Evolutionary conservation across 1,284 basidiomycete species (phyloP), one percentile per base, ranked within the genome.

Genomic region (Pseudomicrostroma phylloplanum): DNA sequence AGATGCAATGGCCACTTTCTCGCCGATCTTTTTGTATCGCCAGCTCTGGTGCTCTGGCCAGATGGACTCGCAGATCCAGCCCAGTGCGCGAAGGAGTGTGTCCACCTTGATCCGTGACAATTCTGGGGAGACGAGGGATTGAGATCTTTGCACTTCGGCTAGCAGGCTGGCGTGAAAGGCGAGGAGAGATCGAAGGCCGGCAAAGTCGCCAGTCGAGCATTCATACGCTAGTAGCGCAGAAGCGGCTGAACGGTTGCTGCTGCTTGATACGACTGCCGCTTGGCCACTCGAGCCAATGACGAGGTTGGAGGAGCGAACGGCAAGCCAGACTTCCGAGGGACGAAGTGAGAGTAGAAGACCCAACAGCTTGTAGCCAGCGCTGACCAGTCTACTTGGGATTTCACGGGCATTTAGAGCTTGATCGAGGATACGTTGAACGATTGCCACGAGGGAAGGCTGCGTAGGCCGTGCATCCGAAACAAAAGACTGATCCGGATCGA

Each of bases 1-100:
- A 62, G 83, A 82, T 12, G 87, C 88, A 57, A 92, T 88, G 80
- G 90, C 88, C 73, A 91, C 91, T 42, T 88, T 83, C 70, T 92
- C 88, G 7, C 87, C 86, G 9, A 91, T 80, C 63, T 86, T 86
- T 1, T 82, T 81, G 69, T 91, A 93, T 73, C 88, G 87, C 91
- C 91, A 92, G 6, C 85, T 84, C 56, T 86, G 80, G 74, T 91
- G 87, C 69, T 89, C 88, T 0, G 88, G 84, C 91, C 91, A 93
- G 36, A 93, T 86, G 76, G 90, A 88, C 23, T 87, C 86, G 70
- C 90, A 88, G 9, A 92, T 83, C 72, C 92, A 92, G 17, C 83
- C 83, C 9, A 86, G 82, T 0, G 88, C 88, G 39, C 90, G 86
- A 56, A 88, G 80, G 12, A 93, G 83, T 6, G 93, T 90, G 63